These are phyloP conservation scores for Eutypella sp. DNA, from an alignment of 2,329 filamentous ascomycete species.

Conservation along the genomic window DNA sequence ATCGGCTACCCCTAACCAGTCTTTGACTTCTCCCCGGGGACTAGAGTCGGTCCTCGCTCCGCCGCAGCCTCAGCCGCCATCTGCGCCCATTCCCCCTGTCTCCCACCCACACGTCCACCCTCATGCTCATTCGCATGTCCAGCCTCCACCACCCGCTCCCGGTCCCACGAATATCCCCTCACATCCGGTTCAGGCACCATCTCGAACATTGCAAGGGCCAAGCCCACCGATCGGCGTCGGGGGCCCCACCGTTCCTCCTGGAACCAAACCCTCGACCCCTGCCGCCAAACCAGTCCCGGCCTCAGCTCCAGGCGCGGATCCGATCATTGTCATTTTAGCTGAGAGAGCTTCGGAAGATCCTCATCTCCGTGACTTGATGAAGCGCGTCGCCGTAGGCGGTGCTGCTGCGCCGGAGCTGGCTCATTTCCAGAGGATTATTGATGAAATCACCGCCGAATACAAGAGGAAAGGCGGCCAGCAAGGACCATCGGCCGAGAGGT, in stretches of 20 bases:
- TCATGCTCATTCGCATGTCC: not conserved
- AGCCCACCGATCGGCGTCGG: constrained; percentile 8
- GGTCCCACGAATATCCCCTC: constrained; percentile 22
- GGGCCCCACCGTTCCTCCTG: constrained; percentile 15
- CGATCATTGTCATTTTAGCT: constrained; percentile 75
- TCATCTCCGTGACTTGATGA: constrained; percentile 73
- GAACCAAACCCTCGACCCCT: constrained; percentile 14
- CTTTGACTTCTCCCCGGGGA: constrained; percentile 20
- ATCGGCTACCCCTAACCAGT: constrained; percentile 8
- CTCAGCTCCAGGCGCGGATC: constrained; percentile 49
- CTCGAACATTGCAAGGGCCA: constrained; percentile 20
- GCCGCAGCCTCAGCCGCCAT: constrained; percentile 23
- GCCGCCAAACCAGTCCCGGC: constrained; percentile 26
- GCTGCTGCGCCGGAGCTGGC: constrained; percentile 67
- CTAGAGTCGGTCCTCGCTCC: constrained; percentile 28
- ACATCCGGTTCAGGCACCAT: constrained; percentile 19
- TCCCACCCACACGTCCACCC: constrained; percentile 24
- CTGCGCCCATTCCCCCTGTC: constrained; percentile 14
- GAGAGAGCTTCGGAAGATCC: constrained; percentile 70
- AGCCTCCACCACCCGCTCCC: no score
- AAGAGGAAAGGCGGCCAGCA: constrained; percentile 46
- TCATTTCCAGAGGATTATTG: constrained; percentile 75
- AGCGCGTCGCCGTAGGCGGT: constrained; percentile 71
- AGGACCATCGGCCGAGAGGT: constrained; percentile 49
- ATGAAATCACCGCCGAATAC: constrained; percentile 64